Evolutionary conservation across 2,329 filamentous ascomycete genomes (phyloP).

Genomic region (Leptographium wingfieldii): DNA sequence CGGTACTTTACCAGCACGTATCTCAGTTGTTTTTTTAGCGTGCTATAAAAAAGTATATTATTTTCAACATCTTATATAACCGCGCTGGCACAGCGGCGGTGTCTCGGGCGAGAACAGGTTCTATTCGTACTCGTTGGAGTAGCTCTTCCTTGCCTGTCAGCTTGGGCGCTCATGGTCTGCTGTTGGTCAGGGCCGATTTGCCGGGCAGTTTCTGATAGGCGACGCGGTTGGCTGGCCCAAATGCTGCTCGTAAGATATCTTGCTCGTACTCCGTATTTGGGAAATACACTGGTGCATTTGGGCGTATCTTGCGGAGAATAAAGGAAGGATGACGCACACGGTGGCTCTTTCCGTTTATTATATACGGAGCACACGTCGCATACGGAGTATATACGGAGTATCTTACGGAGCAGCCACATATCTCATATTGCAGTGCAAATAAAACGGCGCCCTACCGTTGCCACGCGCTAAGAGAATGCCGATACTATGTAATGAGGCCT

Average conservation of each 20-base stretch:
- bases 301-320: neutral
- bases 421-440: neutral
- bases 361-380: too few species aligned
- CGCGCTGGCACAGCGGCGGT: neutral
- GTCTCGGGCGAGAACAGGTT: neutral
- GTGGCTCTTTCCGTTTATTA: neutral
- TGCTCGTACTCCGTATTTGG: neutral
- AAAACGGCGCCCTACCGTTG: neutral
- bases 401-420: too few species aligned
- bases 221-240: neutral
- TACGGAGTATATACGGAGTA: too few species aligned
- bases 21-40: neutral
- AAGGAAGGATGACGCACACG: neutral
- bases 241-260: neutral
- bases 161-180: neutral
- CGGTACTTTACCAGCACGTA: conserved; percentile 1
- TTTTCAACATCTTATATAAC: neutral
- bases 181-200: neutral
- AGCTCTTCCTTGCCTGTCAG: neutral
- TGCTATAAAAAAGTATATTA: neutral
- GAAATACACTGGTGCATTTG: neutral
- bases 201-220: neutral
- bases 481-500: neutral
- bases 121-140: neutral
- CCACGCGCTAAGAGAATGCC: neutral